A percentile compares a stretch with the other conserved stretches of the same genome.
Conservation (phyloP, 2,329 filamentous ascomycete species). For the Cordyceps cateniannulata region DNA sequence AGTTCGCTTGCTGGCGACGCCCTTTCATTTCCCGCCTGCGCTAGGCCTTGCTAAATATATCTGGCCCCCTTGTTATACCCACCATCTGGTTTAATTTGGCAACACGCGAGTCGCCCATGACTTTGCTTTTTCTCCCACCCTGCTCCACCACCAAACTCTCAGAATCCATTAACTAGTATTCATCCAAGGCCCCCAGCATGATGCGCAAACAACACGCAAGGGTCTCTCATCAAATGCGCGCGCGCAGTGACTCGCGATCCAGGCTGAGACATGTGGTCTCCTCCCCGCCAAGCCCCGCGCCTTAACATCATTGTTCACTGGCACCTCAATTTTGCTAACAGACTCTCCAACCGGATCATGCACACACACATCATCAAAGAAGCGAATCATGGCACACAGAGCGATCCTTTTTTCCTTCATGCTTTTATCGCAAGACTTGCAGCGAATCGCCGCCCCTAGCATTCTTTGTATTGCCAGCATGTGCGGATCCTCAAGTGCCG, state of each 20-base stretch:
- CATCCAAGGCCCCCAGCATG: neutral
- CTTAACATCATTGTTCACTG: neutral
- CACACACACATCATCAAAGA: too few relatives aligned
- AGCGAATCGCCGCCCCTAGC: neutral
- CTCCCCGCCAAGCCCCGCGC: neutral
- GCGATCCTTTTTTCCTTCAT: neutral
- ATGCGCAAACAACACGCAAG: slow-evolving; percentile 1
- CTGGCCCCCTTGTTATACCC: neutral
- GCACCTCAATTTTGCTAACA: neutral
- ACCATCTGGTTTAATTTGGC: neutral
- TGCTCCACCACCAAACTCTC: neutral
- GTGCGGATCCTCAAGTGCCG: neutral
- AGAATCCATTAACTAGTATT: too few relatives aligned
- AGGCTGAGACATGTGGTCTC: neutral
- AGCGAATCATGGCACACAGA: neutral
- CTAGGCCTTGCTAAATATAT: slow-evolving; percentile 11
- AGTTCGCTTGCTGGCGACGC: neutral
- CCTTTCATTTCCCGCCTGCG: slow-evolving; percentile 11
- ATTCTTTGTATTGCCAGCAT: neutral
- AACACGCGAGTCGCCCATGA: neutral
- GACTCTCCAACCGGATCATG: neutral
- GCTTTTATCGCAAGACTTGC: neutral
- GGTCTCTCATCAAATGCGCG: neutral
- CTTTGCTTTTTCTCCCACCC: neutral
- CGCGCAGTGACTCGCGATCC: slow-evolving; percentile 3